These are phyloP conservation scores for Escallonia rubra DNA, from an alignment of 129 eudicot species.

Conservation along the genomic window DNA sequence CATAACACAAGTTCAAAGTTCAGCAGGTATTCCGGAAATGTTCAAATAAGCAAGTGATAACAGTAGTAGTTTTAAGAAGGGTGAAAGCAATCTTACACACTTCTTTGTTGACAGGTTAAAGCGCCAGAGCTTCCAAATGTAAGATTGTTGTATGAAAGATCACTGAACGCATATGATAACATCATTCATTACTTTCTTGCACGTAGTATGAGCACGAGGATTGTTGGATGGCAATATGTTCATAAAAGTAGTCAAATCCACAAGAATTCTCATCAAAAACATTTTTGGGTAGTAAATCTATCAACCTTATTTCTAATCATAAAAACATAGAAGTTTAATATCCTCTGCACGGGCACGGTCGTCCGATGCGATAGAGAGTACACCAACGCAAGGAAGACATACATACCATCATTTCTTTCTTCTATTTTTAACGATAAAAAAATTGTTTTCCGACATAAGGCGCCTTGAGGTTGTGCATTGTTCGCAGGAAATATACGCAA, in stretches of 20 bases:
- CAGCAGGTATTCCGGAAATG: not conserved
- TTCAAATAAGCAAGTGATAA: not conserved
- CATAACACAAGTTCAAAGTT: not conserved
- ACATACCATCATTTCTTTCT: no score
- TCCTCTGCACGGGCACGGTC: no score
- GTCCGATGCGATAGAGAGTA: no score
- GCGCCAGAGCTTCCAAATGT: constrained; percentile 18
- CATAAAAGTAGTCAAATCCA: not conserved
- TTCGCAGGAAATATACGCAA: no score
- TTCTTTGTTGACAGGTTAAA: constrained; percentile 22
- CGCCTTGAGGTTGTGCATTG: no score
- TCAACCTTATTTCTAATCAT: no score
- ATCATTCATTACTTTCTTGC: not conserved
- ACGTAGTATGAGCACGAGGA: not conserved
- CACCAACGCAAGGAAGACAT: no score
- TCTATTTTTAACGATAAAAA: no score
- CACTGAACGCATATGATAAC: constrained; percentile 26
- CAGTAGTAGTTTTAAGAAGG: not conserved
- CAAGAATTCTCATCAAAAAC: no score
- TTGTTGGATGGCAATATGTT: not conserved
- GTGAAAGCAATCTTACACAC: constrained; percentile 27
- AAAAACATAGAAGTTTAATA: no score
- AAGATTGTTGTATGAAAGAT: constrained; percentile 61
- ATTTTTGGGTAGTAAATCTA: no score
- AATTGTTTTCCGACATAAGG: no score